Evolutionary conservation across 192 early-diverging fungal species (phyloP).

Genomic region (Dissophora globulifera): DNA sequence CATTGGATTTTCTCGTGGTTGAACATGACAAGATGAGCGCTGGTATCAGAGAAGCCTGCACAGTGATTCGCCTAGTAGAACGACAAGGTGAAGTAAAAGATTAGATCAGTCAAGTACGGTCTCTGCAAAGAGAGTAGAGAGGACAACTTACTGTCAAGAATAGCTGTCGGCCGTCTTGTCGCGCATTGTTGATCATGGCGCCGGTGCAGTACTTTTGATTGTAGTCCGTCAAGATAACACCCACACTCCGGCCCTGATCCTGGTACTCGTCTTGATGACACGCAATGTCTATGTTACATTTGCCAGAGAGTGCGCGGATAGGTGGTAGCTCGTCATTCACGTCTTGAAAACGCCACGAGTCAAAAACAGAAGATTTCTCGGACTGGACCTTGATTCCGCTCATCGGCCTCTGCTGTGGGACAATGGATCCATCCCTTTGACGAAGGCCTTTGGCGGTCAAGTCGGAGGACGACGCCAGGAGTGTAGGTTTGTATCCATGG

Average conservation of each 20-base stretch:
- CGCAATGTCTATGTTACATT: constrained; percentile 57
- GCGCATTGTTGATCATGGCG: constrained; percentile 56
- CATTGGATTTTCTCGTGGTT: constrained; percentile 56
- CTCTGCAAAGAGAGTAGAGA: neutral
- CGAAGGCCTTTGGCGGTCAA: constrained; percentile 18
- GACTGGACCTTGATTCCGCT: constrained; percentile 16
- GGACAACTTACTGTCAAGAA: constrained; percentile 56
- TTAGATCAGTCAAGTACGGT: no score
- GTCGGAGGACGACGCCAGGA: constrained; percentile 23
- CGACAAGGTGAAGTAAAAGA: neutral
- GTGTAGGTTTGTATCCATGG: constrained; percentile 56
- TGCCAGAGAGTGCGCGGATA: constrained; percentile 47
- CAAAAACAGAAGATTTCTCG: neutral
- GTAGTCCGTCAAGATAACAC: constrained; percentile 54
- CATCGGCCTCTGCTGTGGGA: neutral
- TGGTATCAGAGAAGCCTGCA: constrained; percentile 42
- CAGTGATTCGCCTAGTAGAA: constrained; percentile 56
- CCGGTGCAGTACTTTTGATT: constrained; percentile 63
- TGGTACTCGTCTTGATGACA: constrained; percentile 47
- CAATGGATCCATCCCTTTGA: constrained; percentile 21
- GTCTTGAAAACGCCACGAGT: neutral
- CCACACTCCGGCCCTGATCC: constrained; percentile 54
- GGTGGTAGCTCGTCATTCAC: constrained; percentile 6
- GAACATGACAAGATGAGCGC: constrained; percentile 59
- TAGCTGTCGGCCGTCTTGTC: constrained; percentile 56